Percentiles rank a stretch among this genome's conserved stretches.
These are phyloP conservation scores for Yamadazyma dushanensis DNA, from an alignment of 1,139 yeast species.

Conservation along the genomic window DNA sequence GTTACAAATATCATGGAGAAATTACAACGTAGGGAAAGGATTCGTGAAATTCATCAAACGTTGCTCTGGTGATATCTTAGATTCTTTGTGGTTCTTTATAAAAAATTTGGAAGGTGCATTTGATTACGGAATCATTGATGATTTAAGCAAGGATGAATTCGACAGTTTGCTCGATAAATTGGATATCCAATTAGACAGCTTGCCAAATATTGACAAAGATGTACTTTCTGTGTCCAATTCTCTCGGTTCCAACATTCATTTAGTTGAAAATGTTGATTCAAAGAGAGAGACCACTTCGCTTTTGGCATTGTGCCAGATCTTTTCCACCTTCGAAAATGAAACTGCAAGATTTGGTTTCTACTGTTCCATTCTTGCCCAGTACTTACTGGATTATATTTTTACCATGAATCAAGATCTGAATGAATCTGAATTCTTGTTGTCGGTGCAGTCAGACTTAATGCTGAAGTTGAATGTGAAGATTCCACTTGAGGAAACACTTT, in stretches of 20 bases:
- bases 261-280: slow-evolving; percentile 21
- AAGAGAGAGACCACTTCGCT: slow-evolving; percentile 2
- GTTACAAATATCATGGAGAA: slow-evolving; percentile 4
- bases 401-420: slow-evolving; percentile 8
- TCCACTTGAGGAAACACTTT: background rate
- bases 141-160: slow-evolving; percentile 1
- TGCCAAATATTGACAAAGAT: slow-evolving; percentile 13
- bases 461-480: slow-evolving; percentile 1
- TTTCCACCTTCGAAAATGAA: background rate
- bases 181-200: slow-evolving; percentile 11
- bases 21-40: slow-evolving; percentile 3
- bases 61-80: slow-evolving; percentile 7
- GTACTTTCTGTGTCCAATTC: slow-evolving; percentile 47
- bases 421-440: slow-evolving; percentile 5
- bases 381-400: slow-evolving; percentile 29
- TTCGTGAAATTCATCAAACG: slow-evolving; percentile 8
- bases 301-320: slow-evolving; percentile 8
- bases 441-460: slow-evolving; percentile 4
- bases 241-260: slow-evolving; percentile 38
- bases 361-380: slow-evolving; percentile 24
- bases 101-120: slow-evolving; percentile 6
- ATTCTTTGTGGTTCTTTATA: slow-evolving; percentile 20
- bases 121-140: slow-evolving; percentile 2
- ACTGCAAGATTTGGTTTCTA: slow-evolving; percentile 5
- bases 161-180: slow-evolving; percentile 16